phyloP scores from a whole-genome alignment of 2,329 filamentous ascomycete genomes.

The Dactylellina drechsleri region DNA sequence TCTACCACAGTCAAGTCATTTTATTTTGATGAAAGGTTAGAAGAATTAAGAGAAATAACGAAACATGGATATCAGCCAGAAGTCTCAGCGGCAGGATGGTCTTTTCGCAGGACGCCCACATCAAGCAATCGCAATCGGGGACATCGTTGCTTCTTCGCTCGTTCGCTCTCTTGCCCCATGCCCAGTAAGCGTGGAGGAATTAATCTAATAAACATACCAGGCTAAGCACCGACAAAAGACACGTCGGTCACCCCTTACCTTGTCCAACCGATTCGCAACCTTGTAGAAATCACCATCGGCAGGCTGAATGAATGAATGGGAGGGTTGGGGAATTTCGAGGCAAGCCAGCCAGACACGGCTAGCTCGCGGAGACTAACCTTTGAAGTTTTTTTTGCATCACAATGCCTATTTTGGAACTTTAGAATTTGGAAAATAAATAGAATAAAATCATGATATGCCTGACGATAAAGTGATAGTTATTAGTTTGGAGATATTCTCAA shows the following conservation, averaged over 20 bases:
- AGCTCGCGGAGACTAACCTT: conserved; percentile 19
- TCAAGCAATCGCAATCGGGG: conserved; percentile 31
- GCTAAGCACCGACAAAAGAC: conserved; percentile 26
- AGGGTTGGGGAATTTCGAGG: conserved; percentile 25
- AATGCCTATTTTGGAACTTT: conserved; percentile 22
- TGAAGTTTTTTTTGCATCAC: conserved; percentile 18
- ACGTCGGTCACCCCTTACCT: conserved; percentile 46
- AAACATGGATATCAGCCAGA: conserved; percentile 50
- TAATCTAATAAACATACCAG: conserved; percentile 34
- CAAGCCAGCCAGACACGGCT: conserved; percentile 22
- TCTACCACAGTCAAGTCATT: conserved; percentile 16
- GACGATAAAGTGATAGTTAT: not conserved
- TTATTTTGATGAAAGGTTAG: too few species aligned
- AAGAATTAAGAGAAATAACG: conserved; percentile 11
- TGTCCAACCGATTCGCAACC: conserved; percentile 47
- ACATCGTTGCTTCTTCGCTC: conserved; percentile 42
- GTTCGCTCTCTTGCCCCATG: conserved; percentile 47
- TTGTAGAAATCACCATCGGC: conserved; percentile 24
- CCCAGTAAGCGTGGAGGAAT: conserved; percentile 42
- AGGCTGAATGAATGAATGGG: conserved; percentile 10
- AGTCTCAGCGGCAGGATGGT: conserved; percentile 27
- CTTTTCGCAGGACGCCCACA: conserved; percentile 14
- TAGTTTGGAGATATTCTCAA: not conserved
- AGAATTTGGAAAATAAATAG: not conserved
- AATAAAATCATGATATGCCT: not conserved